Conservation (phyloP, 495 filamentous ascomycete genomes). For the Massariosphaeria phaeospora region DNA sequence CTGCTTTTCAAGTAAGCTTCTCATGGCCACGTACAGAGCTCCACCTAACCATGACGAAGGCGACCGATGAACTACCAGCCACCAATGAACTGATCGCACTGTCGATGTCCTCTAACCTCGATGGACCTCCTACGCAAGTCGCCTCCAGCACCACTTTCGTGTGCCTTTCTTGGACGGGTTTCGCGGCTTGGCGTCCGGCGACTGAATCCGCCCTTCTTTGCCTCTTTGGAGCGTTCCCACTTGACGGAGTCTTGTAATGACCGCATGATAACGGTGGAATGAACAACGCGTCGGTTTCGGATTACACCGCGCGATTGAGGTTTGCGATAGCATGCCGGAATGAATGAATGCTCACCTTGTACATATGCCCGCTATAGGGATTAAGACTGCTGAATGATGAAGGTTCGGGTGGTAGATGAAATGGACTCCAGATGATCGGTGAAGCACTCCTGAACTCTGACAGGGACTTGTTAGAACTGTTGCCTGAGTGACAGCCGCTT, state of each 20-base stretch:
- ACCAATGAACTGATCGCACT: constrained; percentile 47
- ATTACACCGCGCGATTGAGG: background rate
- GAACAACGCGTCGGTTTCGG: constrained; percentile 5
- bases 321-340: constrained; percentile 1
- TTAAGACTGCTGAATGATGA: background rate
- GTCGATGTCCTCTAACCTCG: background rate
- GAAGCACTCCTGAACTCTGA: too few relatives aligned
- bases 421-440: too few relatives aligned
- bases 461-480: too few relatives aligned
- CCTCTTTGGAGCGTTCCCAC: constrained; percentile 13
- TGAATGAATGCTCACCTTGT: constrained; percentile 16
- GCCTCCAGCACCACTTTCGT: background rate
- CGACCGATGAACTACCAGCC: constrained; percentile 83
- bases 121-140: background rate
- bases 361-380: constrained; percentile 14
- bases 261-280: constrained; percentile 24
- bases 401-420: background rate
- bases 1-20: constrained; percentile 83
- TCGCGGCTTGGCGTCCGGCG: background rate
- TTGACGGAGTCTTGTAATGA: constrained; percentile 20
- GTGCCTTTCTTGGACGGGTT: background rate
- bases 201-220: constrained; percentile 3
- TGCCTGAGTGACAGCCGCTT: too few relatives aligned
- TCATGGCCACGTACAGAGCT: constrained; percentile 11
- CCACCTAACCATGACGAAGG: constrained; percentile 43